Evolutionary conservation across 179 eudicot species (phyloP), one percentile per base, ranked within the genome.

Genomic region (Vitellaria paradoxa): DNA sequence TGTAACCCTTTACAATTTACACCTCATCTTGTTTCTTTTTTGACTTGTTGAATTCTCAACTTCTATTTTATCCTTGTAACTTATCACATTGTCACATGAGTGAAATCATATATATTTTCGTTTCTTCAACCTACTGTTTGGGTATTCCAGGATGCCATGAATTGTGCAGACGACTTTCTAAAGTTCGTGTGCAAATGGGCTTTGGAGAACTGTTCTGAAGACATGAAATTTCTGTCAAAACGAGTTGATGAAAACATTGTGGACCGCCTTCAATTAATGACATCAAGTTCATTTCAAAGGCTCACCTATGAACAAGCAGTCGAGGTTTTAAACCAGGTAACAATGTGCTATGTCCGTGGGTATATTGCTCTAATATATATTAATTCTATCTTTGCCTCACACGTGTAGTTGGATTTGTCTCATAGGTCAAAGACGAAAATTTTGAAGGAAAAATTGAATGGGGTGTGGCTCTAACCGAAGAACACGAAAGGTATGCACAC

Each of bases 261-360:
- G 75, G 84, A 82, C 37, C 97, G 93, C 30, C 94, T 96, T 75
- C 85, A 86, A 59, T 75, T 82, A 47, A 20, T 88, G 64, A 81
- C 79, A 45, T 77, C 88, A 75, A 72, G 78, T 40, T 65, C 88
- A 59, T 90, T 90, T 78, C 87, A 86, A 82, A 91, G 83, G 84
- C 87, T 92, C 26, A 82, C 98, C 21, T 96, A 96, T 79, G 77
- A 90, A 66, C 86, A 89, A 70, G 99, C 97, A 74, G 77, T 95
- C 17, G 92, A 90, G 70, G 79, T 83, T 55, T 79, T 93, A 49
- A 81, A 72, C 37, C 49, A 76, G 72, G 83, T 76, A 62, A 70
- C 50, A 21, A 15, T 68, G 60, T 65, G 46, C 17, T 8, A 30
- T 64, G 20, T 61, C 53, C 20, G 1, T 64, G 50, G 71, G 13